Percentiles rank a stretch among this genome's conserved stretches.
These are phyloP conservation scores for Chaetomium cochliodes DNA, from an alignment of 495 filamentous ascomycete genomes.

Conservation along the genomic window DNA sequence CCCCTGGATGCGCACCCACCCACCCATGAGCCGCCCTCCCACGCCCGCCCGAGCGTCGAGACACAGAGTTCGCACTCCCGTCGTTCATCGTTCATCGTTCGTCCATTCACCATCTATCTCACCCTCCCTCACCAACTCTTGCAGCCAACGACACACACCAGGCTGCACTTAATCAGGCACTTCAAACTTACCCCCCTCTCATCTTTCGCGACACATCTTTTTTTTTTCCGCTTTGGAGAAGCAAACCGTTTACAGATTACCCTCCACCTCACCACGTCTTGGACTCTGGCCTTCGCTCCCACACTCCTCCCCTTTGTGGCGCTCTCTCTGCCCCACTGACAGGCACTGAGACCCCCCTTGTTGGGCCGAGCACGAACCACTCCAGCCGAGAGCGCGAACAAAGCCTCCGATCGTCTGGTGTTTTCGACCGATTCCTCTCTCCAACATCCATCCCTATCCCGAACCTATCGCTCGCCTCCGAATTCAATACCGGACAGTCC, in stretches of 20 bases:
- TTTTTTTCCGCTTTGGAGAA: not conserved
- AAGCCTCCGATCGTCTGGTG: slow-evolving; percentile 5
- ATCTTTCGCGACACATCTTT: slow-evolving; percentile 17
- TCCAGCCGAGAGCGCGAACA: slow-evolving; percentile 3
- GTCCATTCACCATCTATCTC: slow-evolving; percentile 4
- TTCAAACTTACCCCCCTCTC: slow-evolving; percentile 11
- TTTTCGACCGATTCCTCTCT: not conserved
- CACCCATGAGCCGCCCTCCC: slow-evolving; percentile 16
- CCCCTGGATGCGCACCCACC: slow-evolving; percentile 19
- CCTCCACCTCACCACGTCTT: no score
- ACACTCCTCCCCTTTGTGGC: slow-evolving; percentile 20
- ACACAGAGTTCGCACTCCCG: slow-evolving; percentile 22
- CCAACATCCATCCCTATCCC: not conserved
- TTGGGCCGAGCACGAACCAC: slow-evolving; percentile 15
- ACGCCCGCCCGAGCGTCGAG: slow-evolving; percentile 22
- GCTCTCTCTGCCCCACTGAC: slow-evolving; percentile 19
- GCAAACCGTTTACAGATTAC: not conserved
- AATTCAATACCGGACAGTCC: not conserved
- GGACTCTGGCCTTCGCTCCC: not conserved
- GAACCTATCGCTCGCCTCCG: not conserved
- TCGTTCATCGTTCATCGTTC: not conserved
- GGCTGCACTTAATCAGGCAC: slow-evolving; percentile 18
- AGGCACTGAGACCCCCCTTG: slow-evolving; percentile 8
- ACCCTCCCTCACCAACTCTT: not conserved
- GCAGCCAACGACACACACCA: slow-evolving; percentile 12